A percentile compares a stretch with the other conserved stretches of the same genome.
Conservation (phyloP, 1,284 basidiomycete species). For the Malassezia sp. region DNA sequence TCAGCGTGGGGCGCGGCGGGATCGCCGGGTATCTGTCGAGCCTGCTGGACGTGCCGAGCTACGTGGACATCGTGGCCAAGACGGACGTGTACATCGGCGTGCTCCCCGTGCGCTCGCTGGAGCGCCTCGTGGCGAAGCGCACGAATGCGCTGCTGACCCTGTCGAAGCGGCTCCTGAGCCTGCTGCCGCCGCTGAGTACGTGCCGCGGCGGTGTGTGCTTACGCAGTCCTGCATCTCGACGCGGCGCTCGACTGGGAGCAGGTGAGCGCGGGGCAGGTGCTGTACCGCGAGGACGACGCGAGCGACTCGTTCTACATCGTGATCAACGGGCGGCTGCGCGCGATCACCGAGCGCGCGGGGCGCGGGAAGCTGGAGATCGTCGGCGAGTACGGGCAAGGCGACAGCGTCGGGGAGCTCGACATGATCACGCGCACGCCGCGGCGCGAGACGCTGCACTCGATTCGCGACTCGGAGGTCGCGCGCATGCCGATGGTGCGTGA, state of each 20-base stretch:
- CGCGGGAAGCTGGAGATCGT: slow-evolving; percentile 61
- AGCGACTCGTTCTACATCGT: slow-evolving; percentile 94
- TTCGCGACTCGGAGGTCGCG: slow-evolving; percentile 94
- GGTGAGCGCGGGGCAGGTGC: slow-evolving; percentile 75
- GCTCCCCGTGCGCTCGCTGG: slow-evolving; percentile 74
- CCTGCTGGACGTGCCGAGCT: slow-evolving; percentile 78
- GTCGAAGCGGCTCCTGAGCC: slow-evolving; percentile 85
- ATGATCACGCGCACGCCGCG: slow-evolving; percentile 86
- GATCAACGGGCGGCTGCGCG: slow-evolving; percentile 87
- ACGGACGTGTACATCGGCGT: slow-evolving; percentile 95
- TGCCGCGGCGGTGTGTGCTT: no score
- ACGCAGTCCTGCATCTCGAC: slow-evolving; percentile 93
- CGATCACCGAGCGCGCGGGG: slow-evolving; percentile 53
- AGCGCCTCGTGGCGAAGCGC: slow-evolving; percentile 76
- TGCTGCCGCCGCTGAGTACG: slow-evolving; percentile 86
- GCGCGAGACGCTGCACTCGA: slow-evolving; percentile 85
- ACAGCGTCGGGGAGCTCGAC: slow-evolving; percentile 68
- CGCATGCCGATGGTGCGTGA: slow-evolving; percentile 91
- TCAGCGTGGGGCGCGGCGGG: slow-evolving; percentile 80
- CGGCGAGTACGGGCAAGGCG: slow-evolving; percentile 84
- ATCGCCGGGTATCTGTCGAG: slow-evolving; percentile 97
- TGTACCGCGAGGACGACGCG: slow-evolving; percentile 79
- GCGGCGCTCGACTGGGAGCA: slow-evolving; percentile 97
- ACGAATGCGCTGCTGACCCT: slow-evolving; percentile 90
- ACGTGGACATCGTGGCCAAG: slow-evolving; percentile 91